Evolutionary conservation across 2,329 filamentous ascomycete species (phyloP), one percentile per base, ranked within the genome.

Genomic region (Ophiocordyceps australis): DNA sequence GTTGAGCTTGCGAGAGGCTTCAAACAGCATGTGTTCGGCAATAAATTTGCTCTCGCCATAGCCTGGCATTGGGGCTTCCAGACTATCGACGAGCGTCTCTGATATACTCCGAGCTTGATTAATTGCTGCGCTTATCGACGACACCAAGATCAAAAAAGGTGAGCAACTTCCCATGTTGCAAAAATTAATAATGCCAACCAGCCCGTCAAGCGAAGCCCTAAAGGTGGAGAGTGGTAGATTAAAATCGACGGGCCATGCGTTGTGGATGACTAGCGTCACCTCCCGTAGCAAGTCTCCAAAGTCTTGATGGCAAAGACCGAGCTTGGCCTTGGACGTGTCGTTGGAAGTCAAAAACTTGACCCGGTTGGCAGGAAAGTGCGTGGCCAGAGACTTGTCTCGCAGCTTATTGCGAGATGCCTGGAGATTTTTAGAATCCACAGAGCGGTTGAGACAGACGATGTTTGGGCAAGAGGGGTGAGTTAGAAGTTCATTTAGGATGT

Each of bases 181-280:
- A 9, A 32, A 22, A 12, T 17, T 20, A n/a, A 32, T 13, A n/a
- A 32, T 9, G 15, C 28, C 30, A 8, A 28, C 19, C 2, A 32
- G 17, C 3, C 31, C 28, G 6, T 22, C 17, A 8, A 32, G 27
- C 5, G 22, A 22, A 9, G 30, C 22, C 22, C 14, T 20, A 20
- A 33, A 33, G 3, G 27, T 14, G 6, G 19, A 20, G n/a, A 31
- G 17, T 10, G 29, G 17, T 8, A 25, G 13, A 16, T 27, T 31
- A 22, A 33, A 31, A 22, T 33, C 18, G 9, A 33, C 31, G 3
- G 26, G 26, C 31, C 31, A 33, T 8, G 29, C 31, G 14, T 27
- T 31, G 22, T 33, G 31, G 17, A 33, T 27, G 22, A 31, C 24
- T 8, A 21, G 15, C 3, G 23, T 28, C 4, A 29, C 27, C n/a